A percentile compares a stretch with the other conserved stretches of the same genome.
Conservation (phyloP, 2,329 filamentous ascomycete species). For the Cladosporium sp. region DNA sequence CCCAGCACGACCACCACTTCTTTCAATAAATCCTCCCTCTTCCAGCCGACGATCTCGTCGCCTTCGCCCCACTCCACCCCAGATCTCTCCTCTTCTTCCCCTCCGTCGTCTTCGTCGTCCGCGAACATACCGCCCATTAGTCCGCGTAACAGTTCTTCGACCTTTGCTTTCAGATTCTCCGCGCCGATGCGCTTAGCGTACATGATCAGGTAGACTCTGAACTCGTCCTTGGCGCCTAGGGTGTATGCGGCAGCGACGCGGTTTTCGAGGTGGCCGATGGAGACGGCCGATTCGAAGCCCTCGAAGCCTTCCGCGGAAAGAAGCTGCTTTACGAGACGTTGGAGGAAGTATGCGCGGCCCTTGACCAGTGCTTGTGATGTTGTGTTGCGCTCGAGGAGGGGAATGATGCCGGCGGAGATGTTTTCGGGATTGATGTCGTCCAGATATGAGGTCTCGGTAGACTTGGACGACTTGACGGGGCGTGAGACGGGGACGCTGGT, state of each 20-base stretch:
- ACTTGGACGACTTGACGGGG: constrained; percentile 15
- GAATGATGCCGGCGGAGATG: constrained; percentile 88
- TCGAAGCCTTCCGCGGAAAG: constrained; percentile 90
- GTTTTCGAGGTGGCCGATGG: constrained; percentile 93
- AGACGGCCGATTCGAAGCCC: constrained; percentile 85
- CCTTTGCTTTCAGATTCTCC: constrained; percentile 82
- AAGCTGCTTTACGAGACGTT: constrained; percentile 85
- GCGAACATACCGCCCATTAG: constrained; percentile 71
- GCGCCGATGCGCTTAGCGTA: constrained; percentile 94
- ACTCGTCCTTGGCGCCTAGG: constrained; percentile 85
- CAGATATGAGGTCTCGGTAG: constrained; percentile 1
- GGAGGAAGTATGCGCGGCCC: constrained; percentile 86
- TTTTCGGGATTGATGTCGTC: constrained; percentile 54
- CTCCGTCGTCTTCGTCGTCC: constrained; percentile 60
- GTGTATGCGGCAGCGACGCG: constrained; percentile 85
- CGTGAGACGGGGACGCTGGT: constrained; percentile 68
- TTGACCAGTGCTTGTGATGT: constrained; percentile 90
- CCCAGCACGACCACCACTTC: constrained; percentile 91
- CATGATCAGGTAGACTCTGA: constrained; percentile 94
- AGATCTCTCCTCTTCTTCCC: constrained; percentile 47
- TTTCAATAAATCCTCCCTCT: constrained; percentile 81
- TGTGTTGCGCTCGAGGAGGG: constrained; percentile 89
- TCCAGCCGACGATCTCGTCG: constrained; percentile 85
- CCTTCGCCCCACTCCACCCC: constrained; percentile 66
- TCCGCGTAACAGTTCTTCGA: constrained; percentile 85